Percentiles rank a stretch among this genome's conserved stretches.
Conservation (phyloP, 148 eudicot species). For the Drosera capensis region DNA sequence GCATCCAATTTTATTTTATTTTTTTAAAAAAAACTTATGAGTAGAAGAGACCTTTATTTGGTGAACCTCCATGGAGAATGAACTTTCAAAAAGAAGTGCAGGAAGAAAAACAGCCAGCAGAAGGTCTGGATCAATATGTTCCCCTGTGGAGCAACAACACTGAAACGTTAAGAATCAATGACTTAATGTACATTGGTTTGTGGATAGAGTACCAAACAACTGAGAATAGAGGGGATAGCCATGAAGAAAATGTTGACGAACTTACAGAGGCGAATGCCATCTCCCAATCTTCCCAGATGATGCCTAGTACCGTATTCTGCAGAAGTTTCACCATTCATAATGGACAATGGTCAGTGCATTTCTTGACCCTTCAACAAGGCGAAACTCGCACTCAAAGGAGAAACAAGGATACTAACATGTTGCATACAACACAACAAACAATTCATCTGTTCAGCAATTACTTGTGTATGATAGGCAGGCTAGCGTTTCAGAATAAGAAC, state of each 20-base stretch:
- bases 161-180: constrained; percentile 3
- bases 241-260: constrained; percentile 9
- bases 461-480: no score
- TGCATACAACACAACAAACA: background rate
- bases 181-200: background rate
- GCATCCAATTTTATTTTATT: no score
- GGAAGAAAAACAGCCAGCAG: constrained; percentile 95
- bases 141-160: constrained; percentile 37
- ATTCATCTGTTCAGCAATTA: no score
- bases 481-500: no score
- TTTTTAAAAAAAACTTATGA: no score
- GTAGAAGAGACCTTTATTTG: constrained; percentile 65
- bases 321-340: constrained; percentile 4
- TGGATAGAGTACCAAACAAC: no score
- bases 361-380: no score
- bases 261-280: constrained; percentile 95
- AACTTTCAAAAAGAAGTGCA: constrained; percentile 92
- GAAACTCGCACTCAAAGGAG: no score
- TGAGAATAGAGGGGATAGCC: no score
- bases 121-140: constrained; percentile 79
- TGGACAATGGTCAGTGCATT: background rate
- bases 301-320: constrained; percentile 89
- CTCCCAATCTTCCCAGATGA: constrained; percentile 70
- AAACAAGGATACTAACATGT: background rate
- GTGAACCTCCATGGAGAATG: constrained; percentile 92